Conservation (phyloP, 176 grass and related monocot species). For the Cenchrus purpureus region DNA sequence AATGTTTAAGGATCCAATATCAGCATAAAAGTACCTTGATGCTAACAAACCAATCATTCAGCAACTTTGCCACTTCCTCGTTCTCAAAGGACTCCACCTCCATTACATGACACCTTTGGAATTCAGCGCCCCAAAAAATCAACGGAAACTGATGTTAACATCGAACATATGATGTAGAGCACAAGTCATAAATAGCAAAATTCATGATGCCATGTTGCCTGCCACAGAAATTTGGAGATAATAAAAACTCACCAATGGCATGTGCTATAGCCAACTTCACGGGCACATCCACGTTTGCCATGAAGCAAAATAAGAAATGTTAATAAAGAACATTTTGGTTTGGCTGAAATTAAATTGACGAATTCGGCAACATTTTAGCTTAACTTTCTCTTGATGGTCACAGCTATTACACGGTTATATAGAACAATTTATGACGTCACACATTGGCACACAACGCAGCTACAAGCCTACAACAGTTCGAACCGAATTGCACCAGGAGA, state of each 20-base stretch:
- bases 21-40: slow-evolving; percentile 69
- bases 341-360: not conserved
- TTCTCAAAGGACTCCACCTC: slow-evolving; percentile 96
- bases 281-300: slow-evolving; percentile 19
- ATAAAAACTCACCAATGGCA: slow-evolving; percentile 78
- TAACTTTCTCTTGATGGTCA: not conserved
- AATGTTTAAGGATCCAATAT: not conserved
- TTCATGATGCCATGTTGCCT: not conserved
- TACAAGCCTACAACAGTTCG: not conserved
- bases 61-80: slow-evolving; percentile 81
- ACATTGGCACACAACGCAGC: not conserved
- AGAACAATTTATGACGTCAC: not conserved
- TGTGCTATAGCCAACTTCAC: slow-evolving; percentile 95
- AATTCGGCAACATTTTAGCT: not conserved
- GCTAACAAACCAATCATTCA: slow-evolving; percentile 97
- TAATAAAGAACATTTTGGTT: slow-evolving; percentile 14
- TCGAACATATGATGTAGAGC: not conserved
- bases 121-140: slow-evolving; percentile 22
- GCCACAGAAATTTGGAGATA: not conserved
- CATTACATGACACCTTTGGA: slow-evolving; percentile 93
- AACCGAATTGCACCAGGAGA: not conserved
- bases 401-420: not conserved
- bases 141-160: not conserved
- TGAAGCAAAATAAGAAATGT: slow-evolving; percentile 24
- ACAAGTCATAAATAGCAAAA: not conserved